phyloP scores from a whole-genome alignment of 1,139 yeast species.

The Candida sp. region DNA sequence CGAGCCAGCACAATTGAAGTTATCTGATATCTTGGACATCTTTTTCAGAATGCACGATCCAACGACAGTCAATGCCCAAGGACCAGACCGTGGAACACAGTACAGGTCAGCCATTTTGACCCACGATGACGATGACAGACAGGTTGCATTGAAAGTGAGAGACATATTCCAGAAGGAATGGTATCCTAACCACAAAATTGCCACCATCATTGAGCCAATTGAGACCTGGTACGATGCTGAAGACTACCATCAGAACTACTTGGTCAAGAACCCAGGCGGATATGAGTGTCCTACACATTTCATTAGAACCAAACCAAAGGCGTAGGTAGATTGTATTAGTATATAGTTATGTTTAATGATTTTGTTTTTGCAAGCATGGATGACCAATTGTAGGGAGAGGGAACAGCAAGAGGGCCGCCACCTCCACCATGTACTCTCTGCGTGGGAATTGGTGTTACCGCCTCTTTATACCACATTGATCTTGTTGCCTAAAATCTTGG shows the following conservation, averaged over 20 bases:
- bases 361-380: neutral
- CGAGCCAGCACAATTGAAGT: conserved; percentile 66
- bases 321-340: neutral
- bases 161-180: conserved; percentile 40
- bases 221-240: conserved; percentile 88
- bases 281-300: conserved; percentile 92
- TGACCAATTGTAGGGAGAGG: neutral
- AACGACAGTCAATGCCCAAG: conserved; percentile 64
- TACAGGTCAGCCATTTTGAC: conserved; percentile 81
- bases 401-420: neutral
- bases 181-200: conserved; percentile 49
- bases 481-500: neutral
- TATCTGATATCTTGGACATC: conserved; percentile 73
- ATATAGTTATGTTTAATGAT: neutral
- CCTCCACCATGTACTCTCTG: too few relatives aligned
- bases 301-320: conserved; percentile 48
- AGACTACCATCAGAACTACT: conserved; percentile 86
- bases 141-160: conserved; percentile 29
- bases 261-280: conserved; percentile 80
- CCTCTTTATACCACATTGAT: neutral
- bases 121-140: conserved; percentile 49
- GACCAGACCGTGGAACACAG: conserved; percentile 85
- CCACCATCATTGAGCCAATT: conserved; percentile 73
- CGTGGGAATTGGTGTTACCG: too few relatives aligned
- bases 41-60: conserved; percentile 92